phyloP scores from a whole-genome alignment of 192 early-diverging fungal species.

The Jimgerdemannia lactiflua region DNA sequence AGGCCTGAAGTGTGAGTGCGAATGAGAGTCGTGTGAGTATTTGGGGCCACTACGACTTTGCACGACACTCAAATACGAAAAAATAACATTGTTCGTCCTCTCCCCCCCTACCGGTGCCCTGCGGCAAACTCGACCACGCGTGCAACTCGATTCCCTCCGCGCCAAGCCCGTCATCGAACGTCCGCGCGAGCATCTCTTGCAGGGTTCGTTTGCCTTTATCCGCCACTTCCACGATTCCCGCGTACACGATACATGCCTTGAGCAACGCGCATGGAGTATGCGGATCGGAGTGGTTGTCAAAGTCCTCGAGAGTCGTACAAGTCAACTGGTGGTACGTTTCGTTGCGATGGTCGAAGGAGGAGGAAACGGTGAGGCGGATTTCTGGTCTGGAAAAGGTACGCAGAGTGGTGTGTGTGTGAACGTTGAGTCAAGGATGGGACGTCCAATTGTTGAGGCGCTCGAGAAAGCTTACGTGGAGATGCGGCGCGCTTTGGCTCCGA shows the following conservation, averaged over 20 bases:
- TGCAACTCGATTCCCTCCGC: constrained; percentile 26
- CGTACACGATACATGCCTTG: constrained; percentile 29
- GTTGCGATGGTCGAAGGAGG: constrained; percentile 10
- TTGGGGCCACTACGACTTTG: not conserved
- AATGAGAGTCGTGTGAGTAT: not conserved
- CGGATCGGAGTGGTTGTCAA: constrained; percentile 27
- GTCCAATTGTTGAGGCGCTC: not conserved
- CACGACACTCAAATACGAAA: no score
- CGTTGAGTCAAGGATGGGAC: not conserved
- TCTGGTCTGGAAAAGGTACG: not conserved
- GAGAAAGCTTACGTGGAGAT: constrained; percentile 3
- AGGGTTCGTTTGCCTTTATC: not conserved
- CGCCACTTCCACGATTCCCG: constrained; percentile 20
- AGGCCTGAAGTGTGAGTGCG: constrained; percentile 7
- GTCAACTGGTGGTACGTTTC: constrained; percentile 20
- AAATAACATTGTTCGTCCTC: not conserved
- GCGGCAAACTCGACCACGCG: constrained; percentile 18
- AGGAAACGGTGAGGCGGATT: not conserved
- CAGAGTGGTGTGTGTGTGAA: not conserved
- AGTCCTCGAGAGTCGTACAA: constrained; percentile 11
- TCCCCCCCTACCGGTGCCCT: constrained; percentile 19
- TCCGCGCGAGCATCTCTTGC: not conserved
- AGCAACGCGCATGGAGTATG: constrained; percentile 21
- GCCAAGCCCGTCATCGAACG: not conserved
- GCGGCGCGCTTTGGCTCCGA: not conserved